Conservation (phyloP, 1,284 basidiomycete species). For the Erythrobasidium hasegawianum region DNA sequence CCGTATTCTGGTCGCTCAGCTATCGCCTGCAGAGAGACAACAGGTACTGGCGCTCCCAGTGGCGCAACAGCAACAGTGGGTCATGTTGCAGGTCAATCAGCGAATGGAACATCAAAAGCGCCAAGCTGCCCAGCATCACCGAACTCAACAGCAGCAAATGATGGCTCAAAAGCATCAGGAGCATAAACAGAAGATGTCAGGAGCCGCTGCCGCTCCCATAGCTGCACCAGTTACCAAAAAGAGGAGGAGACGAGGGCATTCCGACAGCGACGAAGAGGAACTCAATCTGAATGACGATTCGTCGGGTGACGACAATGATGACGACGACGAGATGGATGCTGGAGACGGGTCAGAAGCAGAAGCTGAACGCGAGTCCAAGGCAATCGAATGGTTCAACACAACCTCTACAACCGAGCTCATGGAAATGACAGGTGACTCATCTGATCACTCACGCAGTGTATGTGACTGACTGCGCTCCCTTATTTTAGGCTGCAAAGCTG, state of each 20-base stretch:
- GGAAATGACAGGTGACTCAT: slow-evolving; percentile 81
- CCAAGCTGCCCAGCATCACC: slow-evolving; percentile 4
- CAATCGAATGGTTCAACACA: slow-evolving; percentile 82
- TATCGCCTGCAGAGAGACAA: slow-evolving; percentile 15
- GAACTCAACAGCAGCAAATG: slow-evolving; percentile 16
- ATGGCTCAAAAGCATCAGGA: slow-evolving; percentile 16
- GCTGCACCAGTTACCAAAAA: slow-evolving; percentile 17
- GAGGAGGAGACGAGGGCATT: slow-evolving; percentile 4
- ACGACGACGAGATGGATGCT: slow-evolving; percentile 23
- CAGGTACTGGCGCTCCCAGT: background rate
- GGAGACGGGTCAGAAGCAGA: slow-evolving; percentile 40
- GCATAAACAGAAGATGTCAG: slow-evolving; percentile 1
- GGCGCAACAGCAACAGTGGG: slow-evolving; percentile 15
- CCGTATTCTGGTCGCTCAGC: slow-evolving; percentile 6
- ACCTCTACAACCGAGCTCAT: slow-evolving; percentile 69
- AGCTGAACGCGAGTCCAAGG: slow-evolving; percentile 52
- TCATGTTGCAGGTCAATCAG: slow-evolving; percentile 3
- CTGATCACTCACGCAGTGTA: too few relatives aligned
- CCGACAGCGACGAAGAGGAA: slow-evolving; percentile 1
- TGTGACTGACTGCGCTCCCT: background rate
- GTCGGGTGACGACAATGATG: slow-evolving; percentile 17
- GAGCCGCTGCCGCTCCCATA: slow-evolving; percentile 1
- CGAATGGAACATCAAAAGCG: background rate
- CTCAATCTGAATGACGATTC: slow-evolving; percentile 23
- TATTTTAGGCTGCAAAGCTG: slow-evolving; percentile 71